Percentiles rank a stretch among this genome's conserved stretches.
Conservation (phyloP, 2,329 filamentous ascomycete genomes). For the Fusarium avenaceum region DNA sequence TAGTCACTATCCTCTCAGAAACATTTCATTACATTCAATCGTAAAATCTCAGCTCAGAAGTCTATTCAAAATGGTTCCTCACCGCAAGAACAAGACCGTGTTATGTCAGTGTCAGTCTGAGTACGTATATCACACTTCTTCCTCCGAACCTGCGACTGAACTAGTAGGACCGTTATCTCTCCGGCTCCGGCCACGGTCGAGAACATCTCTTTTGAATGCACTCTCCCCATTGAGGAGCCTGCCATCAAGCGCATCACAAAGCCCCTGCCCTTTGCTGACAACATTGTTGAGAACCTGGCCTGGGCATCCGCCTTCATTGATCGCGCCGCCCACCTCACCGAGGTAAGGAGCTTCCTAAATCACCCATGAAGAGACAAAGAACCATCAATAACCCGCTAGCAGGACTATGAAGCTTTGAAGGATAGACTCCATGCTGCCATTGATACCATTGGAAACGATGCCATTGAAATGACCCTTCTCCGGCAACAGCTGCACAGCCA, state of each 20-base stretch:
- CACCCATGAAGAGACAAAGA: background rate
- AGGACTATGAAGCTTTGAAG: conserved; percentile 2
- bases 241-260: background rate
- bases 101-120: background rate
- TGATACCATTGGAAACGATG: conserved; percentile 11
- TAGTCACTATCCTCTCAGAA: too few relatives aligned
- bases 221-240: background rate
- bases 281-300: background rate
- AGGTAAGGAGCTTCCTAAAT: background rate
- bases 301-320: conserved; percentile 16
- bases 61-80: background rate
- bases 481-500: background rate
- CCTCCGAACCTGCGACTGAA: background rate
- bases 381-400: accelerated
- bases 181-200: background rate
- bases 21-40: accelerated
- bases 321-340: background rate
- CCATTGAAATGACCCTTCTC: conserved; percentile 8
- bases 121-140: background rate
- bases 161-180: background rate
- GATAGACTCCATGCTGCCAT: conserved; percentile 6
- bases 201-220: background rate
- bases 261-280: background rate
- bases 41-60: background rate
- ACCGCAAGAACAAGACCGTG: background rate